Percentiles rank a stretch among this genome's conserved stretches.
These are phyloP conservation scores for Dendryphion nanum DNA, from an alignment of 2,329 filamentous ascomycete genomes.

Conservation along the genomic window DNA sequence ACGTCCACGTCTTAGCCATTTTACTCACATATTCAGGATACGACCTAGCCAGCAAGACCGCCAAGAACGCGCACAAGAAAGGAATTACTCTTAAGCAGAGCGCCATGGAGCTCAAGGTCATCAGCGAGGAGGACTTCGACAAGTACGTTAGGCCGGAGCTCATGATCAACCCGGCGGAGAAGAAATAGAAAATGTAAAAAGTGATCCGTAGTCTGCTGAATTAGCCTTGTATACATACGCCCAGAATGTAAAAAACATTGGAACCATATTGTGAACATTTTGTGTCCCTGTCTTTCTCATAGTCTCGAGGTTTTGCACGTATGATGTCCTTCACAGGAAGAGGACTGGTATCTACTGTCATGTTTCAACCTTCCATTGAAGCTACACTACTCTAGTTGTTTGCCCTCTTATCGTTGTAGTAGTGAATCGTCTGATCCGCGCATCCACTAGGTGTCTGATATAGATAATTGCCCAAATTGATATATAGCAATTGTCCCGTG, in stretches of 20 bases:
- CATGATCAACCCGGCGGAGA: slow-evolving; percentile 83
- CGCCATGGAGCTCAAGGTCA: slow-evolving; percentile 86
- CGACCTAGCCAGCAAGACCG: slow-evolving; percentile 34
- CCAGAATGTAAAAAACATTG: no score
- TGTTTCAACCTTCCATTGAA: no score
- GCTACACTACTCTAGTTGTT: slow-evolving; percentile 24
- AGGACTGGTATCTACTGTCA: no score
- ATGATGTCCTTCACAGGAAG: no score
- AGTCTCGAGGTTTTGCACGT: no score
- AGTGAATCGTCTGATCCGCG: slow-evolving; percentile 55
- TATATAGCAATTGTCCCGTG: slow-evolving; percentile 50
- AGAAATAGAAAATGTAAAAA: no score
- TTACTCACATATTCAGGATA: slow-evolving; percentile 24
- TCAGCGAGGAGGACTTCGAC: slow-evolving; percentile 89
- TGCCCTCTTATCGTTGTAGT: slow-evolving; percentile 37
- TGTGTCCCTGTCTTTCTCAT: no score
- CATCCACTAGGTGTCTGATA: slow-evolving; percentile 60
- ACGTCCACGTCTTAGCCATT: no score
- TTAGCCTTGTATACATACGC: no score
- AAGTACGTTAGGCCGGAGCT: slow-evolving; percentile 86
- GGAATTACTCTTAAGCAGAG: slow-evolving; percentile 89
- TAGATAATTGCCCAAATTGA: slow-evolving; percentile 59
- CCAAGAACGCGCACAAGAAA: slow-evolving; percentile 93
- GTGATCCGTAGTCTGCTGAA: no score
- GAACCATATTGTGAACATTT: no score